phyloP scores from a whole-genome alignment of 73 alveolate species.

The Diophrys sp. region DNA sequence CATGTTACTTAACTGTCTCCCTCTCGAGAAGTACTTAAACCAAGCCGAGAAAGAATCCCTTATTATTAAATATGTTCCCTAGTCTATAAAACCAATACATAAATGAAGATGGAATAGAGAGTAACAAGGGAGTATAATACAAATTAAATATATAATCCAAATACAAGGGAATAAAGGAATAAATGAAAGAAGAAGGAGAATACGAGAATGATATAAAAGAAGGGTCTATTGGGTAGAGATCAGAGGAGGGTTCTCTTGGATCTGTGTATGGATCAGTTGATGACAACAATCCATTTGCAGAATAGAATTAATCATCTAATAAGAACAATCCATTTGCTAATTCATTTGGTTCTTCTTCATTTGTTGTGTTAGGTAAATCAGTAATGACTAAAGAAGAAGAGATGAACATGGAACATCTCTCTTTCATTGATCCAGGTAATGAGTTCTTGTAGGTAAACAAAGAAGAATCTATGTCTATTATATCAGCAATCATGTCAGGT shows the following conservation, averaged over 20 bases:
- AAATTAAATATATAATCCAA: too few species aligned
- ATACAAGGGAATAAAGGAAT: too few species aligned
- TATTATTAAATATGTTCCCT: too few species aligned
- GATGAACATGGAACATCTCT: slow-evolving; percentile 43
- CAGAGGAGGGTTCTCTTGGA: background rate
- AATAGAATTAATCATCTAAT: background rate
- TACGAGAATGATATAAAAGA: background rate
- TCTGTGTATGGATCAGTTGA: background rate
- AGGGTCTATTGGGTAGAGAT: too few species aligned
- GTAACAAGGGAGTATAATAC: too few species aligned
- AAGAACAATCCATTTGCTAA: slow-evolving; percentile 5
- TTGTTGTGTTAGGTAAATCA: background rate
- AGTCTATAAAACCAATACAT: too few species aligned
- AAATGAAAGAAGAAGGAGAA: background rate
- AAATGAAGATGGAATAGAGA: too few species aligned
- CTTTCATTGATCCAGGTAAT: slow-evolving; percentile 53
- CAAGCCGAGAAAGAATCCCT: too few species aligned
- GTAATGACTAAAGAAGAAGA: background rate
- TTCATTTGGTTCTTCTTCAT: background rate
- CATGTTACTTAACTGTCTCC: too few species aligned
- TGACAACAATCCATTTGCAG: background rate
- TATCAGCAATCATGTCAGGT: slow-evolving; percentile 26
- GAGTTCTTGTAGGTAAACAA: slow-evolving; percentile 37
- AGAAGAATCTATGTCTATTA: slow-evolving; percentile 6
- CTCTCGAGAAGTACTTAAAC: too few species aligned